Evolutionary conservation across 1,139 yeast species (phyloP).

Genomic region (Blastobotrys ciferrii): DNA sequence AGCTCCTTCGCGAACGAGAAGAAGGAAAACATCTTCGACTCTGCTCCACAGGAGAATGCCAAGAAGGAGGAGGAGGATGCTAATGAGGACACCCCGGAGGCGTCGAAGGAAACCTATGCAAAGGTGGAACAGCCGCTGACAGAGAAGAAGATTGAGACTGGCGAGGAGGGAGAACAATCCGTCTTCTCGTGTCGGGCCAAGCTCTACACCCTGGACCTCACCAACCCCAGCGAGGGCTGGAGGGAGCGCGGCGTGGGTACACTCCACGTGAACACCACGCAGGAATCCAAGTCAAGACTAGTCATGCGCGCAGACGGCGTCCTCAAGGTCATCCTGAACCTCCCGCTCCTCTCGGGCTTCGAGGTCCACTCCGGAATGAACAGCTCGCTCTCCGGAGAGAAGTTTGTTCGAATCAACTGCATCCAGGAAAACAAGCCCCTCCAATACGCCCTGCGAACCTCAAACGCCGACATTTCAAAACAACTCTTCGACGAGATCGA

Average conservation of each 20-base stretch:
- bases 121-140: slow-evolving; percentile 31
- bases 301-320: slow-evolving; percentile 93
- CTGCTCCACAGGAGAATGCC: slow-evolving; percentile 5
- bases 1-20: slow-evolving; percentile 10
- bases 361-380: slow-evolving; percentile 76
- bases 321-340: slow-evolving; percentile 76
- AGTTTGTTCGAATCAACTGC: slow-evolving; percentile 69
- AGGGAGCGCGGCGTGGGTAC: slow-evolving; percentile 92
- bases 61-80: slow-evolving; percentile 19
- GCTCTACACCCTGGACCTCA: slow-evolving; percentile 69
- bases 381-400: slow-evolving; percentile 74
- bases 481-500: slow-evolving; percentile 55
- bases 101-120: slow-evolving; percentile 26
- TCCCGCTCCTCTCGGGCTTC: slow-evolving; percentile 59
- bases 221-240: slow-evolving; percentile 76
- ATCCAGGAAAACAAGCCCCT: slow-evolving; percentile 62
- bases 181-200: slow-evolving; percentile 72
- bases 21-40: slow-evolving; percentile 11
- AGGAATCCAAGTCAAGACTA: slow-evolving; percentile 48
- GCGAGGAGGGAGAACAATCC: slow-evolving; percentile 83
- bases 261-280: slow-evolving; percentile 62
- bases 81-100: slow-evolving; percentile 12
- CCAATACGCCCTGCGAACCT: slow-evolving; percentile 79
- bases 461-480: slow-evolving; percentile 59
- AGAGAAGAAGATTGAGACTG: slow-evolving; percentile 65